Evolutionary conservation across 139 green algal species (phyloP).

Genomic region (Desmodesmus armatus): DNA sequence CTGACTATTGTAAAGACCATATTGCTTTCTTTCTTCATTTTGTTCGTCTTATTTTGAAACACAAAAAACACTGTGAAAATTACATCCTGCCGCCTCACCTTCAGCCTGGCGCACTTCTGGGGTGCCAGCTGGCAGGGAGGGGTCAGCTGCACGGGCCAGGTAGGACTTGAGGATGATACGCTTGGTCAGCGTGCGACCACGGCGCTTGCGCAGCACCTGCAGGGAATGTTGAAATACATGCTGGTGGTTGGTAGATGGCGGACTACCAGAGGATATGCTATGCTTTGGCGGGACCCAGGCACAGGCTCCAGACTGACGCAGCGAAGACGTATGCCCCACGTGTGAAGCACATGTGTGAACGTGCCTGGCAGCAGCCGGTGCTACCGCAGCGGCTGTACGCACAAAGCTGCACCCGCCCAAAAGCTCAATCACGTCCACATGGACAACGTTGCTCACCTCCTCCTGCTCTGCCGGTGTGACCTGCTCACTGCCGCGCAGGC

Average conservation of each 20-base stretch:
- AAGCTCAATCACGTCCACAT: neutral
- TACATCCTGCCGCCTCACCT: neutral
- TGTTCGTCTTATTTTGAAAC: too few relatives aligned
- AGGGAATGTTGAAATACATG: neutral
- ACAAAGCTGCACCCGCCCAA: too few relatives aligned
- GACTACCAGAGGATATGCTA: too few relatives aligned
- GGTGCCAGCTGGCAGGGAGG: conserved; percentile 48
- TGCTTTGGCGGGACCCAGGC: too few relatives aligned
- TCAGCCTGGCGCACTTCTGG: conserved; percentile 62
- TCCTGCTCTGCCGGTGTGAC: conserved; percentile 51
- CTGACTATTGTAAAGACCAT: too few relatives aligned
- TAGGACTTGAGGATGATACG: conserved; percentile 93
- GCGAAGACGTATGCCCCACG: too few relatives aligned
- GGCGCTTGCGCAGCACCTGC: conserved; percentile 75
- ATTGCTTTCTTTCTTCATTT: too few relatives aligned
- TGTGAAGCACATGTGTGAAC: too few relatives aligned
- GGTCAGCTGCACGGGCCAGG: conserved; percentile 39
- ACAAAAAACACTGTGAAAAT: neutral
- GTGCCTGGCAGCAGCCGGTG: too few relatives aligned
- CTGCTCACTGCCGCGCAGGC: conserved; percentile 25
- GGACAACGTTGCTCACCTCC: neutral
- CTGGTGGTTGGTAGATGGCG: too few relatives aligned
- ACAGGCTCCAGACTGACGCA: too few relatives aligned
- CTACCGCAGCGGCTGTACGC: too few relatives aligned
- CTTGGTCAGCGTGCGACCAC: conserved; percentile 76